Base-by-base conservation (phyloP, 768 basidiomycete genomes). In the Nidularia sp. region DNA sequence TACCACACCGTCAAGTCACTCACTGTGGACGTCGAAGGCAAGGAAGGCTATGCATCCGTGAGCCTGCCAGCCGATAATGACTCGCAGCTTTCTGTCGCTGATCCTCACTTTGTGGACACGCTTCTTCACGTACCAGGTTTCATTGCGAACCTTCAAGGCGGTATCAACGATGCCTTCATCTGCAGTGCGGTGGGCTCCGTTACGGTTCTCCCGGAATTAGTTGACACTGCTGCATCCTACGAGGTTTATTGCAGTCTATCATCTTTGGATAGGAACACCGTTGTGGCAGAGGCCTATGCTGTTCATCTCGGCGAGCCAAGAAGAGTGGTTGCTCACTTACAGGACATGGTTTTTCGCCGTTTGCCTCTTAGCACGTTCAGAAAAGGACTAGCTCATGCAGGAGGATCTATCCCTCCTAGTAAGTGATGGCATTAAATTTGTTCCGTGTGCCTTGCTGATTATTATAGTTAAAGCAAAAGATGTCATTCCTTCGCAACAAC, bases 121-220 rank as follows among this genome's bases (percentile, higher is more conserved):
- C 68, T 90, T 31, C 68, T 88, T 33, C 88, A 90, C 53, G 74
- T 80, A 35, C 80, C 86, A 0, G 88, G 88, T 2, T 87, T 90
- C 65, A 67, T 88, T 35, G 76, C 81, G 25, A 90, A 90, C 62
- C 61, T 81, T 59, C 76, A 73, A 42, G 79, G 76, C 6, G 64
- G 68, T 7, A 50, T 70, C 25, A 68, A 78, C 31, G 78, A 86
- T 49, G 83, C 76, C 1, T 85, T 79, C 62, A 84, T 90, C 50
- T 90, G 88, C 70, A 76, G 68, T 31, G 72, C 76, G 22, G 70
- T 87, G 32, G 78, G 72, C 12, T 60, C 70, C 4, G 68, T 85
- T 41, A 74, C 74, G 50, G 59, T 82, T 4, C 57, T 86, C 1
- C 70, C 78, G 1, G 61, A 70, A 12, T 56, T 70, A 1, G 53